Percentiles rank a stretch among this genome's conserved stretches.
Evolutionary conservation across 768 basidiomycete genomes (phyloP).

Genomic region (Russula sp.): DNA sequence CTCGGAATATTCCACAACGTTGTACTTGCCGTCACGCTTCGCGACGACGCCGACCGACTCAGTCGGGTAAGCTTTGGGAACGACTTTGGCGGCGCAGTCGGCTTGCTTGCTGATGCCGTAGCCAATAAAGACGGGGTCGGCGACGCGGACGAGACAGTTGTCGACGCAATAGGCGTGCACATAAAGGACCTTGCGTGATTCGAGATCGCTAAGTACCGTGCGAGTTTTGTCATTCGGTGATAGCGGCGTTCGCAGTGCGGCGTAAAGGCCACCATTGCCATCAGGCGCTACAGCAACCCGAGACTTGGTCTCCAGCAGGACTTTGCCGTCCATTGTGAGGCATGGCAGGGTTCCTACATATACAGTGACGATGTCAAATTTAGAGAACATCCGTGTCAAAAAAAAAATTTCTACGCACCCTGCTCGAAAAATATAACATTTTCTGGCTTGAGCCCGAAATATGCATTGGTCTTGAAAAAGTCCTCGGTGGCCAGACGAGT

Average conservation of each 20-base stretch:
- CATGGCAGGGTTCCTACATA: constrained; percentile 87
- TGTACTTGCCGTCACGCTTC: constrained; percentile 73
- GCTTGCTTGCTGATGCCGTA: constrained; percentile 86
- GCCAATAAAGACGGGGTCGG: constrained; percentile 95
- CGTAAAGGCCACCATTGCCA: constrained; percentile 96
- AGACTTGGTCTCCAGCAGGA: constrained; percentile 76
- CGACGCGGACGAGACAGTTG: constrained; percentile 96
- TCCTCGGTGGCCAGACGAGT: constrained; percentile 82
- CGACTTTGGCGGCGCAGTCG: constrained; percentile 94
- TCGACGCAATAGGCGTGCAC: constrained; percentile 97
- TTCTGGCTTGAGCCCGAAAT: constrained; percentile 76
- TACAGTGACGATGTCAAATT: not conserved
- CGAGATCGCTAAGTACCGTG: constrained; percentile 83
- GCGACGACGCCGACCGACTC: constrained; percentile 97
- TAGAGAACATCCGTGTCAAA: not conserved
- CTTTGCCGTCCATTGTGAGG: constrained; percentile 89
- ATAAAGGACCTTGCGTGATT: constrained; percentile 72
- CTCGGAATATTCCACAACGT: constrained; percentile 97
- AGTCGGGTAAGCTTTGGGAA: constrained; percentile 79
- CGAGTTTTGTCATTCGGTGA: constrained; percentile 53
- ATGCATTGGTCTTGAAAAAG: constrained; percentile 73
- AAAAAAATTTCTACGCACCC: constrained; percentile 54
- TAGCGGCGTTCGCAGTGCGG: constrained; percentile 80
- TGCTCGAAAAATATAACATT: constrained; percentile 96
- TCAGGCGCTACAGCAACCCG: constrained; percentile 94